A percentile compares a stretch with the other conserved stretches of the same genome.
Conservation (phyloP, 768 basidiomycete genomes). For the Pleurotus sapidus region DNA sequence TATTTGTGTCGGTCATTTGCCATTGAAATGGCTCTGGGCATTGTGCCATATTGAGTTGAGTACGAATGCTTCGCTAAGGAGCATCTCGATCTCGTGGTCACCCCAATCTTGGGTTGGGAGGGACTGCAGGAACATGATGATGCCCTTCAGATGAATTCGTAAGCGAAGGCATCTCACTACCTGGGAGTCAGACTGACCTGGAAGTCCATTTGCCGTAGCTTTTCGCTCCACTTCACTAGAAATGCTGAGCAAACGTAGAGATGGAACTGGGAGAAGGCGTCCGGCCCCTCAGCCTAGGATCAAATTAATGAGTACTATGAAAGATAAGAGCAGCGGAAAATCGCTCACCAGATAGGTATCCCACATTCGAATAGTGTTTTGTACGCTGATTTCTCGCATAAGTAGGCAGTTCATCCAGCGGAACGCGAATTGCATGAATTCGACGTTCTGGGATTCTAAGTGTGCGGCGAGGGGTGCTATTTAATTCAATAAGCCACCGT, state of each 20-base stretch:
- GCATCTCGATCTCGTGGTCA: slow-evolving; percentile 93
- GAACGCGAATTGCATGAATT: slow-evolving; percentile 99
- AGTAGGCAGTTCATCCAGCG: slow-evolving; percentile 99
- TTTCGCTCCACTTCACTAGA: slow-evolving; percentile 92
- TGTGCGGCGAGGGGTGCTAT: slow-evolving; percentile 85
- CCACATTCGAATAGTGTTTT: slow-evolving; percentile 99
- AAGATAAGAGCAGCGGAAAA: background rate
- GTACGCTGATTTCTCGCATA: slow-evolving; percentile 97
- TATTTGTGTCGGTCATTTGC: slow-evolving; percentile 32
- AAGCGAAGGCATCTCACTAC: too few species aligned
- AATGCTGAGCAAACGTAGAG: slow-evolving; percentile 98
- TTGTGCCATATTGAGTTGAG: slow-evolving; percentile 92
- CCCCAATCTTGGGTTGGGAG: slow-evolving; percentile 92
- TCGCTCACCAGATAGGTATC: slow-evolving; percentile 91
- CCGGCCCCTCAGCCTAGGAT: slow-evolving; percentile 87
- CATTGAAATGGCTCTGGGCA: slow-evolving; percentile 82
- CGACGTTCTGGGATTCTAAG: slow-evolving; percentile 87
- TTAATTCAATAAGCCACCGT: slow-evolving; percentile 1
- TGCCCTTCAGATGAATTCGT: slow-evolving; percentile 54
- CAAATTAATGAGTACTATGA: background rate
- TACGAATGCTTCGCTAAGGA: slow-evolving; percentile 94
- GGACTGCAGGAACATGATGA: slow-evolving; percentile 98
- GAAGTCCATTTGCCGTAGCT: slow-evolving; percentile 95
- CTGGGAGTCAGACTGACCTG: slow-evolving; percentile 55
- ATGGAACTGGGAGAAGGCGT: slow-evolving; percentile 99